Base-by-base conservation (phyloP, 2,329 filamentous ascomycete species). In the Zymoseptoria pseudotritici region DNA sequence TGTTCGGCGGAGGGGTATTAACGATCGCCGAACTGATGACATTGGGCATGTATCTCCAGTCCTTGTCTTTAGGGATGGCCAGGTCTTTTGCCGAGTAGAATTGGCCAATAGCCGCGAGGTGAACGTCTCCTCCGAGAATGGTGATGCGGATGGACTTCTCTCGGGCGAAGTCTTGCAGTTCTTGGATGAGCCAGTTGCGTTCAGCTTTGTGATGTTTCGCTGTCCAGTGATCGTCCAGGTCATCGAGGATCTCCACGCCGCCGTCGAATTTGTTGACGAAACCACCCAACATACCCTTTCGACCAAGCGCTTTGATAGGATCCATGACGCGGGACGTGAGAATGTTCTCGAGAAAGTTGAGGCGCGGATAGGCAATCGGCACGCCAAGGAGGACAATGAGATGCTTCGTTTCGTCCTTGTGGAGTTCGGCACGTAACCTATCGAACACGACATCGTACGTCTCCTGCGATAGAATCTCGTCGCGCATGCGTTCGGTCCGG, bases 41-140 rank as follows among this genome's bases (percentile, higher is more conserved):
- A 69, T 99, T 99, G 4, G 91, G 90, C 88, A 99, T 99, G 72
- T 99, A 99, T 63, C 94, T 84, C 70, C 94, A 92, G 72, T 99
- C 94, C 66, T 86, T 86, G 75, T 97, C 90, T 74, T 97, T 97
- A 2, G 89, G 79, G 3, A 69, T 79, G 5, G 86, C 82, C 21
- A 93, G 80, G 73, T 91, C 94, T 13, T 91, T 87, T 71, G 95
- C 95, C 9, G 90, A 94, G 76, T 93, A 97, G 76, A 99, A 97
- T 67, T 96, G 92, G 2, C 94, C 94, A 49, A 97, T 84, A 8
- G 91, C 94, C 11, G 88, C 92, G 24, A 99, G 81, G 74, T 97
- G 92, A 20, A 97, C 94, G 70, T 97, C 94, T 42, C 95, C 94
- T 69, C 92, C 90, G 56, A 99, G 82, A 62, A 99, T 91, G 0